Evolutionary conservation across 495 filamentous ascomycete species (phyloP).

Genomic region (Penicillium coffeae): DNA sequence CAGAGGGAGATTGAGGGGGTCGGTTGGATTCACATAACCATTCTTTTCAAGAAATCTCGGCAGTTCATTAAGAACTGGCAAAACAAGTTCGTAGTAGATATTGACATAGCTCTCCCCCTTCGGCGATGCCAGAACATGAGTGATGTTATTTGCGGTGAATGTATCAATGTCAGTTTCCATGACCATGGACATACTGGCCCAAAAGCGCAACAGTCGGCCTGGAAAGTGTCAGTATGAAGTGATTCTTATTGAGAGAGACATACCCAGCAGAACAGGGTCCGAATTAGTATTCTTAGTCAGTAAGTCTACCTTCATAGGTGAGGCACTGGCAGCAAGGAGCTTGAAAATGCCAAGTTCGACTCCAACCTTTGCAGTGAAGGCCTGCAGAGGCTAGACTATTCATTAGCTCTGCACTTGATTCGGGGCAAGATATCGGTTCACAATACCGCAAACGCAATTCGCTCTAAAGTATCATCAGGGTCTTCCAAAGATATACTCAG

Average conservation of each 20-base stretch:
- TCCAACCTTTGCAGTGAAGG: not conserved
- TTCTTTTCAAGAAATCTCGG: not conserved
- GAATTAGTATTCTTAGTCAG: not conserved
- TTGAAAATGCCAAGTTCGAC: not conserved
- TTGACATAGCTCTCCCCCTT: not conserved
- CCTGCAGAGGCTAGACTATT: not conserved
- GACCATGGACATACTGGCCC: not conserved
- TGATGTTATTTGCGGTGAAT: not conserved
- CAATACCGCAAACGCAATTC: not conserved
- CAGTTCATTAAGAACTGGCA: not conserved
- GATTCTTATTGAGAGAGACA: not conserved
- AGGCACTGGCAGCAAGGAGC: not conserved
- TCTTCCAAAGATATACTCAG: not conserved
- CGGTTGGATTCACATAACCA: not conserved
- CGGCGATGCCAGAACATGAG: not conserved
- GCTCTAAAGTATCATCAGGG: not conserved
- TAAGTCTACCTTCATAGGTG: not conserved
- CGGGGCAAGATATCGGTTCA: no score
- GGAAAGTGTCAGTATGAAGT: not conserved
- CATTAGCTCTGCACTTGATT: no score
- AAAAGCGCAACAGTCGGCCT: not conserved
- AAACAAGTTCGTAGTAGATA: not conserved
- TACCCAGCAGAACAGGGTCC: not conserved
- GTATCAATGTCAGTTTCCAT: not conserved
- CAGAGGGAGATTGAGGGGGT: not conserved